phyloP scores from a whole-genome alignment of 768 basidiomycete species.

The Psilocybe tampanensis region DNA sequence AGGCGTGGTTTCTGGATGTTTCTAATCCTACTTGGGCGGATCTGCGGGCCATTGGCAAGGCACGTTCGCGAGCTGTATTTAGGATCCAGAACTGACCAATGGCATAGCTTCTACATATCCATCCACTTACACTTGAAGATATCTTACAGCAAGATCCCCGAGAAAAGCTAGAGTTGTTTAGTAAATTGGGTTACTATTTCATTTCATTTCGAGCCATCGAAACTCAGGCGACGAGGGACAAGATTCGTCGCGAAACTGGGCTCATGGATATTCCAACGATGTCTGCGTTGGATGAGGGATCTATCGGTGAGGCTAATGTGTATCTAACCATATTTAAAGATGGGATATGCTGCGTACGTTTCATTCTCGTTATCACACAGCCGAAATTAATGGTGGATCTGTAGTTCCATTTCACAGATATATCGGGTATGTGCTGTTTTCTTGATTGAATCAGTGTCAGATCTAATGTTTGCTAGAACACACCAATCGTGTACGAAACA shows the following conservation, averaged over 20 bases:
- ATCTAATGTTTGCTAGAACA: constrained; percentile 58
- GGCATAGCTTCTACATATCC: constrained; percentile 76
- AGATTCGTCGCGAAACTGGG: constrained; percentile 34
- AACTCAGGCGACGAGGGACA: constrained; percentile 45
- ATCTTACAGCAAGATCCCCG: constrained; percentile 89
- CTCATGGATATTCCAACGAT: constrained; percentile 24
- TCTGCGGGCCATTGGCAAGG: constrained; percentile 84
- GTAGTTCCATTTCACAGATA: constrained; percentile 90
- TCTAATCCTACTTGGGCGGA: constrained; percentile 88
- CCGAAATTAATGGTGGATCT: constrained; percentile 3
- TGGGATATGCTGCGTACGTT: constrained; percentile 76
- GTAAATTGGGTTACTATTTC: constrained; percentile 90
- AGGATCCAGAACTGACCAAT: not conserved
- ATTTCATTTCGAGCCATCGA: constrained; percentile 86
- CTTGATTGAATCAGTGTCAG: not conserved
- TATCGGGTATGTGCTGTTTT: constrained; percentile 52
- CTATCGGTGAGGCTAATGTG: constrained; percentile 78
- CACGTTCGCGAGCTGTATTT: constrained; percentile 26
- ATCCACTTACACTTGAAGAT: constrained; percentile 93
- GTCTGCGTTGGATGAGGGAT: constrained; percentile 37
- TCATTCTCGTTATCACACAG: constrained; percentile 22
- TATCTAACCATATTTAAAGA: constrained; percentile 89
- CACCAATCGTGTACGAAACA: constrained; percentile 71
- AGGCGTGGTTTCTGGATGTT: constrained; percentile 91
- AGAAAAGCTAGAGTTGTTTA: constrained; percentile 89